phyloP scores from a whole-genome alignment of 805 yeast genomes.

The Soucietia sequanensis region DNA sequence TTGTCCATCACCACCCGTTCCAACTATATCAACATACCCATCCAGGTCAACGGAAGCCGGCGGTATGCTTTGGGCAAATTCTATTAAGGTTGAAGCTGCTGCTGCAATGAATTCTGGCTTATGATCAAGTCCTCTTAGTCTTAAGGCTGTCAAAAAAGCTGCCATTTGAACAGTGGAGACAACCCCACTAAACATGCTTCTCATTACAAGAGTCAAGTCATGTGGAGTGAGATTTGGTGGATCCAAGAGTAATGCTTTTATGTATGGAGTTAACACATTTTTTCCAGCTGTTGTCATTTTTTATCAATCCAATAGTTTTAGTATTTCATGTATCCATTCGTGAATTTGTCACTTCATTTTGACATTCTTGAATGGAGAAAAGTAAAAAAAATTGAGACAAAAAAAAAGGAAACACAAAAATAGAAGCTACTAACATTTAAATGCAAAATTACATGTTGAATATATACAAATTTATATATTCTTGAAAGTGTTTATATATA shows the following conservation, averaged over 20 bases:
- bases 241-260: constrained; percentile 58
- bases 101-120: constrained; percentile 79
- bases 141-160: constrained; percentile 75
- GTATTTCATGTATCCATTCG: too few relatives aligned
- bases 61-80: constrained; percentile 58
- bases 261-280: constrained; percentile 51
- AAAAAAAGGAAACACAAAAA: too few relatives aligned
- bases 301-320: too few relatives aligned
- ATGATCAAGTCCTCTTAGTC: constrained; percentile 74
- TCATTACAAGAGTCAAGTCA: constrained; percentile 65
- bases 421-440: too few relatives aligned
- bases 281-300: too few relatives aligned
- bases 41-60: constrained; percentile 40
- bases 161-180: constrained; percentile 71
- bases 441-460: too few relatives aligned
- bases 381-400: too few relatives aligned
- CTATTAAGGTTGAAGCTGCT: constrained; percentile 74
- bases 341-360: too few relatives aligned
- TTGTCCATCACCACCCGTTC: constrained; percentile 99
- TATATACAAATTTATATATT: too few relatives aligned
- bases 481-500: too few relatives aligned
- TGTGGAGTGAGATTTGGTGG: constrained; percentile 63
- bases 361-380: too few relatives aligned
- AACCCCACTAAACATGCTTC: constrained; percentile 56
- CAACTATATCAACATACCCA: constrained; percentile 85